Evolutionary conservation across 495 filamentous ascomycete genomes (phyloP).

Genomic region (Neurospora sp.): DNA sequence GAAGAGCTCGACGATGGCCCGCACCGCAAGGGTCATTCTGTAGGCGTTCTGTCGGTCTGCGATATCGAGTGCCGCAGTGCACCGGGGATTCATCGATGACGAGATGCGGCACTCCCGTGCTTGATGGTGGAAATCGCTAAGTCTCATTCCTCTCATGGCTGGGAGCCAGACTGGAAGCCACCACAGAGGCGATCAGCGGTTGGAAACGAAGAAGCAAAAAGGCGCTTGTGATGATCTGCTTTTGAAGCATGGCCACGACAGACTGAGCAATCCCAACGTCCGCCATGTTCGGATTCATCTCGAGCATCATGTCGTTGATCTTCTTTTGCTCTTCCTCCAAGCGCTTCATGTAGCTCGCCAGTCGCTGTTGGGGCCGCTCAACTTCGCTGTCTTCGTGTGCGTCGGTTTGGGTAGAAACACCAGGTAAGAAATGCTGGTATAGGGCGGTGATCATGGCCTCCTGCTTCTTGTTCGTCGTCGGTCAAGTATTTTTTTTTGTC

Average conservation of each 20-base stretch:
- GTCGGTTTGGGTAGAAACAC: no score
- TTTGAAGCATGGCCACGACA: slow-evolving; percentile 36
- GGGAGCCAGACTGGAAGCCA: no score
- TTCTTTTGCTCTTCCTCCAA: slow-evolving; percentile 50
- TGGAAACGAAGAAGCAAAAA: slow-evolving; percentile 5
- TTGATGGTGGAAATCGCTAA: no score
- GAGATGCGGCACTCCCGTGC: slow-evolving; percentile 15
- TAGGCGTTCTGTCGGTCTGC: slow-evolving; percentile 13
- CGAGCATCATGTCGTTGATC: slow-evolving; percentile 54
- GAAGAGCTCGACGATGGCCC: slow-evolving; percentile 28
- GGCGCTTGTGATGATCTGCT: slow-evolving; percentile 28
- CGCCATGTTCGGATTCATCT: slow-evolving; percentile 55
- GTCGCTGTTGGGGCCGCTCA: slow-evolving; percentile 1
- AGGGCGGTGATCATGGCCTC: no score
- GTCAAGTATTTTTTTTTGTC: no score
- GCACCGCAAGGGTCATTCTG: slow-evolving; percentile 31
- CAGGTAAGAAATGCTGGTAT: no score
- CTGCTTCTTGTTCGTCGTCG: no score
- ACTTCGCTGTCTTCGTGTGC: no score
- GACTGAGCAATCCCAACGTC: slow-evolving; percentile 46
- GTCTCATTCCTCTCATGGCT: no score
- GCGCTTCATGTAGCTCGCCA: slow-evolving; percentile 21
- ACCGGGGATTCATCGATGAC: slow-evolving; percentile 11
- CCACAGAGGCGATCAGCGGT: no score
- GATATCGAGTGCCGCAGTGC: slow-evolving; percentile 16